Evolutionary conservation across 208 protist genomes (phyloP).

Genomic region (Crithidia fasciculata): DNA sequence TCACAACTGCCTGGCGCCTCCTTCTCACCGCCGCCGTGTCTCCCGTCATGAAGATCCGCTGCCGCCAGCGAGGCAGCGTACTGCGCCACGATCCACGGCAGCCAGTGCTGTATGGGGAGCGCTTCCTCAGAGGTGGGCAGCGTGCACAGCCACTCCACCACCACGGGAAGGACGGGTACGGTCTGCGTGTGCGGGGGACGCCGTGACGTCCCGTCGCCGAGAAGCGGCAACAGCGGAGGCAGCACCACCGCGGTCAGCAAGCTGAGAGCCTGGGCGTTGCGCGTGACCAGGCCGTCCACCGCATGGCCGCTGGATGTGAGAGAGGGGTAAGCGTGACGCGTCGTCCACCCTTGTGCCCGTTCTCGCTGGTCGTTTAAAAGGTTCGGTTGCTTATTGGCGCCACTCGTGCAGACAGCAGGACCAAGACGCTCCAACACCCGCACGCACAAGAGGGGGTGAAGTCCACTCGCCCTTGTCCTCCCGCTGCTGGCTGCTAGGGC

Average conservation of each 20-base stretch:
- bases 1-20: background rate
- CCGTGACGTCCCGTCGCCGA: conserved; percentile 24
- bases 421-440: conserved; percentile 56
- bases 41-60: background rate
- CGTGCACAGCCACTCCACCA: conserved; percentile 66
- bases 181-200: conserved; percentile 44
- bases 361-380: background rate
- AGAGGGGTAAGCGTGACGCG: conserved; percentile 38
- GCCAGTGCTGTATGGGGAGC: conserved; percentile 30
- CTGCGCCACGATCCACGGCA: conserved; percentile 42
- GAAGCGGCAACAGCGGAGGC: conserved; percentile 18
- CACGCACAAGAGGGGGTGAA: conserved; percentile 71
- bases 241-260: conserved; percentile 17
- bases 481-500: background rate
- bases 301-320: conserved; percentile 16
- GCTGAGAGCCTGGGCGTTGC: conserved; percentile 13
- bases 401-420: conserved; percentile 39
- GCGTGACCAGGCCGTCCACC: background rate
- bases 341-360: conserved; percentile 20
- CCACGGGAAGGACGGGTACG: conserved; percentile 42
- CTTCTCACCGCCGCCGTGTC: background rate
- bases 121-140: conserved; percentile 37
- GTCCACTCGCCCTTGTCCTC: background rate
- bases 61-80: background rate
- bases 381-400: background rate